A percentile compares a stretch with the other conserved stretches of the same genome.
phyloP scores from a whole-genome alignment of 2,329 filamentous ascomycete species.

The Myriosclerotinia duriaeana region DNA sequence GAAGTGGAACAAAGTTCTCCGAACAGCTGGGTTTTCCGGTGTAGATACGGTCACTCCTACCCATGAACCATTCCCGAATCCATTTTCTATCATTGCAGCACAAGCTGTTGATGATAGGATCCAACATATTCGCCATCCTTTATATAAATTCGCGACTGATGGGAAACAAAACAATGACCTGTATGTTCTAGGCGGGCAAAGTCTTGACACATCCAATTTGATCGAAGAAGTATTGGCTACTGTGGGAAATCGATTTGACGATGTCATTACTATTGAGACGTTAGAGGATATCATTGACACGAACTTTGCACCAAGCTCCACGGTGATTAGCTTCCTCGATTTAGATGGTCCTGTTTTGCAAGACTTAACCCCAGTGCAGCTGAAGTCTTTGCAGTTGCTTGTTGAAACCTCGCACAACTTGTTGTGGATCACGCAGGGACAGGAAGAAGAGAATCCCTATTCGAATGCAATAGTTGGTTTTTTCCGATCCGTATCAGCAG shows the following conservation, averaged over 20 bases:
- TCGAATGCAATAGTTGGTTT: conserved; percentile 29
- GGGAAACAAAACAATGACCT: conserved; percentile 1
- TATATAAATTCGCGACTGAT: not conserved
- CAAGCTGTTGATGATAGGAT: conserved; percentile 27
- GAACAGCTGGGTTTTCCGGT: conserved; percentile 23
- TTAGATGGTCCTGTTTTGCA: conserved; percentile 37
- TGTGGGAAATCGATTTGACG: not conserved
- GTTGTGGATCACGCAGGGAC: conserved; percentile 31
- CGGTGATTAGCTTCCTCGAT: conserved; percentile 35
- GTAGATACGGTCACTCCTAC: conserved; percentile 10
- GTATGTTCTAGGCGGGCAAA: conserved; percentile 12
- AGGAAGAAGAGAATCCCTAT: conserved; percentile 25
- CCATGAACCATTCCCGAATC: no score
- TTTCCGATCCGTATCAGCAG: conserved; percentile 27
- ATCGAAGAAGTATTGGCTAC: not conserved
- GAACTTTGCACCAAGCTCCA: conserved; percentile 14
- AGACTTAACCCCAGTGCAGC: conserved; percentile 8
- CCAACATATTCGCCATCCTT: conserved; percentile 15
- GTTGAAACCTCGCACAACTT: conserved; percentile 22
- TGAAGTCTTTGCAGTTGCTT: conserved; percentile 6
- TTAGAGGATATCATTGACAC: conserved; percentile 10
- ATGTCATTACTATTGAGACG: conserved; percentile 5
- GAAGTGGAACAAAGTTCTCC: conserved; percentile 24
- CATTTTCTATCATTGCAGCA: not conserved
- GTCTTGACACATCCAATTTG: not conserved